These are phyloP conservation scores for Globisporangium uncinulatum DNA, from an alignment of 352 stramenopile genomes.

Conservation along the genomic window DNA sequence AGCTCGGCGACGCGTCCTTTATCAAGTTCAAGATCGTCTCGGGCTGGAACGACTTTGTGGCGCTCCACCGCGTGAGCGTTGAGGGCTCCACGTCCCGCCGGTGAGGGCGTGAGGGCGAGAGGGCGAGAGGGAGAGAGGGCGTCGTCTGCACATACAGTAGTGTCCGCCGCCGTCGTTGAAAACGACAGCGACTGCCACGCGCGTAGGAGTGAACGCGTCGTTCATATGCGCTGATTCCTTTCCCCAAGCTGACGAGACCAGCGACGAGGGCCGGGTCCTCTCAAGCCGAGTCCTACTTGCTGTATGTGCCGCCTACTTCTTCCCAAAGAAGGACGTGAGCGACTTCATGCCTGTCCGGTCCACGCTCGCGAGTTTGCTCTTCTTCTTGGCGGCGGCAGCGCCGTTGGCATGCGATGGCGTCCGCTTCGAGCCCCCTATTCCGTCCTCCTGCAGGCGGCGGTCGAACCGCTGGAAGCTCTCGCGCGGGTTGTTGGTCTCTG, in stretches of 20 bases:
- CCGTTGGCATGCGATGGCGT: constrained; percentile 19
- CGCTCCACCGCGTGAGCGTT: constrained; percentile 71
- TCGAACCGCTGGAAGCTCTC: constrained; percentile 20
- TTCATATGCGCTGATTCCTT: too few species aligned
- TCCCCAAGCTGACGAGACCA: neutral
- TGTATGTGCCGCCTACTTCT: constrained; percentile 34
- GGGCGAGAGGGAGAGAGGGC: neutral
- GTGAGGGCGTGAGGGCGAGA: constrained; percentile 1
- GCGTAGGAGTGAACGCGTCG: too few species aligned
- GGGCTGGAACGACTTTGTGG: constrained; percentile 77
- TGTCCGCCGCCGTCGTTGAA: too few species aligned
- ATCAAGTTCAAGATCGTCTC: constrained; percentile 83
- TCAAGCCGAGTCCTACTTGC: neutral
- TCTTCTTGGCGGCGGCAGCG: constrained; percentile 50
- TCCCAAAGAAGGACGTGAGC: constrained; percentile 76
- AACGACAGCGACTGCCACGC: too few species aligned
- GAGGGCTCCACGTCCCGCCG: constrained; percentile 58
- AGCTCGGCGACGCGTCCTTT: constrained; percentile 68
- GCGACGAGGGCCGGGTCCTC: neutral
- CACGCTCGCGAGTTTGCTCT: constrained; percentile 76
- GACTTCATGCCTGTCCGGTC: constrained; percentile 80
- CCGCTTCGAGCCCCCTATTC: constrained; percentile 27
- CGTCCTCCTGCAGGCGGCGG: constrained; percentile 24
- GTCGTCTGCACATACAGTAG: neutral
- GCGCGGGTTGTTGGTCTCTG: constrained; percentile 6